phyloP scores from a whole-genome alignment of 1,284 basidiomycete species.

The Puccinia horiana region DNA sequence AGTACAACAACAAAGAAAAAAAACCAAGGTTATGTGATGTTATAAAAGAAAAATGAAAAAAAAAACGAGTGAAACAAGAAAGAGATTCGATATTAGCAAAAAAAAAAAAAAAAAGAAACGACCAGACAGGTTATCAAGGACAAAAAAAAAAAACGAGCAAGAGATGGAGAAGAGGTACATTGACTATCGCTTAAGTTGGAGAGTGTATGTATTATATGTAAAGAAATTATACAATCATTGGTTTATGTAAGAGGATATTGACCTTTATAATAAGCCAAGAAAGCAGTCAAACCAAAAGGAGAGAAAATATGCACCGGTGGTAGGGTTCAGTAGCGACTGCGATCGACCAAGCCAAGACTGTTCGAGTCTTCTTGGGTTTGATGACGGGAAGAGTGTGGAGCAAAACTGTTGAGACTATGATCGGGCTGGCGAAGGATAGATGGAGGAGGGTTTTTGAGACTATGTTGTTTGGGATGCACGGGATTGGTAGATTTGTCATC shows the following conservation, averaged over 20 bases:
- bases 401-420: neutral
- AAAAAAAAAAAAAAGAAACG: neutral
- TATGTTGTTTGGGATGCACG: neutral
- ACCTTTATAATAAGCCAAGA: neutral
- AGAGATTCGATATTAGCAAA: neutral
- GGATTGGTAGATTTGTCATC: neutral
- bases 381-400: neutral
- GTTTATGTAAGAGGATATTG: neutral
- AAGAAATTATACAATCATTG: neutral
- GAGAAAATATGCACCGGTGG: no score
- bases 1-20: neutral
- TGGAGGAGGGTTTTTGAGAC: neutral
- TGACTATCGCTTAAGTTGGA: neutral
- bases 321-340: conserved; percentile 11
- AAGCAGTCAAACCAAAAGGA: neutral
- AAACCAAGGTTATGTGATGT: neutral
- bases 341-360: neutral
- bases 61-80: neutral
- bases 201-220: no score
- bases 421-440: neutral
- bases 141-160: neutral
- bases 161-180: neutral
- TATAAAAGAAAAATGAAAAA: neutral
- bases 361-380: neutral
- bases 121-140: neutral